Conservation (phyloP, 371 early-diverging fungal species). For the Zychaea mexicana region DNA sequence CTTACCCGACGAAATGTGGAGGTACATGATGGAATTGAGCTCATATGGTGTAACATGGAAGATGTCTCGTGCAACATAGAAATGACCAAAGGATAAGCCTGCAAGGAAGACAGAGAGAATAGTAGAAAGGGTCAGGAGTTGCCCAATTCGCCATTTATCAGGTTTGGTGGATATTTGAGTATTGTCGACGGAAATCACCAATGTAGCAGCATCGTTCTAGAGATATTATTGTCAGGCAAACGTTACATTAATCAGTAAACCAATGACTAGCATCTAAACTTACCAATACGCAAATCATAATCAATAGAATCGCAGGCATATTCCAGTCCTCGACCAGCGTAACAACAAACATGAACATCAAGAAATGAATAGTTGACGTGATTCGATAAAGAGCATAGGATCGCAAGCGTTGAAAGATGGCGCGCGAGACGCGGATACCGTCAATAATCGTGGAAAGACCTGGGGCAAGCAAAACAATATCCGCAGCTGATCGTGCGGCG, state of each 20-base stretch:
- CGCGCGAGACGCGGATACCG: constrained; percentile 79
- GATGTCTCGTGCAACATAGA: constrained; percentile 73
- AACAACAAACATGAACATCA: constrained; percentile 91
- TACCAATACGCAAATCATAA: constrained; percentile 81
- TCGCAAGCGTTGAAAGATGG: constrained; percentile 90
- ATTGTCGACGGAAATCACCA: constrained; percentile 92
- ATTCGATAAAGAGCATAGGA: constrained; percentile 92
- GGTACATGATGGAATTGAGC: constrained; percentile 86
- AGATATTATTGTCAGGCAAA: no score
- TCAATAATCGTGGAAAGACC: constrained; percentile 89
- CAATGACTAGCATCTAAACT: not conserved
- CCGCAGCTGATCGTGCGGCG: constrained; percentile 92
- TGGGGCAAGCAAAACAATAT: constrained; percentile 86
- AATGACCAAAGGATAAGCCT: constrained; percentile 81
- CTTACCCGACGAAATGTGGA: constrained; percentile 82
- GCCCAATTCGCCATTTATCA: constrained; percentile 93
- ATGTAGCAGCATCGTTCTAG: constrained; percentile 87
- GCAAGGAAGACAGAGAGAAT: constrained; percentile 76
- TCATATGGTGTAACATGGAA: constrained; percentile 50
- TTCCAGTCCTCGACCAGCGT: constrained; percentile 81
- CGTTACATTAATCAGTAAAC: not conserved
- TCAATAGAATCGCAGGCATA: constrained; percentile 82
- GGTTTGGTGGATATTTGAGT: constrained; percentile 84
- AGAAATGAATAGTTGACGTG: constrained; percentile 90
- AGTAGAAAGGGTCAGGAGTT: constrained; percentile 78